These are phyloP conservation scores for Neltuma alba DNA, from an alignment of 306 rosid genomes.

Conservation along the genomic window DNA sequence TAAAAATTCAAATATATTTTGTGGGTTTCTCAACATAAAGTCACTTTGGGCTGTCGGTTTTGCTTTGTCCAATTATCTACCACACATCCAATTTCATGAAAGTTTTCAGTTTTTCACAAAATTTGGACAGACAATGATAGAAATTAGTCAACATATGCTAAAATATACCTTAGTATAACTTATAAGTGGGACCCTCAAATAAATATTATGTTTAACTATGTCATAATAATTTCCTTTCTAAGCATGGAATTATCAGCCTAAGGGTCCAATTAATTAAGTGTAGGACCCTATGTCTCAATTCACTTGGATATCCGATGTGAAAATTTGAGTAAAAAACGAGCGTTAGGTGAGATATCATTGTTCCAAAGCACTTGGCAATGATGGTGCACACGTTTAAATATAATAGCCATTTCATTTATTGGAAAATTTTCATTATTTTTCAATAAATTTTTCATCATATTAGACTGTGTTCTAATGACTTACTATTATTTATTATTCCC, in stretches of 20 bases:
- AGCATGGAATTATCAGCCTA: not conserved
- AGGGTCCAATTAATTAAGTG: not conserved
- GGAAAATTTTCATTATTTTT: no score
- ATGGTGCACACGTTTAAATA: not conserved
- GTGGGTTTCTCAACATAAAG: not conserved
- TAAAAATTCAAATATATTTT: not conserved
- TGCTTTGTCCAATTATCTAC: slow-evolving; percentile 10
- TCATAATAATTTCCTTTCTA: not conserved
- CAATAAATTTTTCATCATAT: no score
- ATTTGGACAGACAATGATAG: slow-evolving; percentile 16
- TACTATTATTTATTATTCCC: no score
- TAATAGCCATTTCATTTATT: not conserved
- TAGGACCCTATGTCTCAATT: not conserved
- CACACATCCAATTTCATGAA: not conserved
- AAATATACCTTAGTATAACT: not conserved
- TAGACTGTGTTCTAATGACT: not conserved
- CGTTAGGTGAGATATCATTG: slow-evolving; percentile 13
- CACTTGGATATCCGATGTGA: not conserved
- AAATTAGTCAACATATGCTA: slow-evolving; percentile 2
- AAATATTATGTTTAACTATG: not conserved
- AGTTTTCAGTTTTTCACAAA: not conserved
- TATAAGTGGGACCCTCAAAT: not conserved
- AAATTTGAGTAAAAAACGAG: not conserved
- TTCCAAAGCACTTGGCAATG: slow-evolving; percentile 26
- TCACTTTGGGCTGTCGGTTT: not conserved